phyloP scores from a whole-genome alignment of 2,329 filamentous ascomycete species.

The Ophiostoma montium region DNA sequence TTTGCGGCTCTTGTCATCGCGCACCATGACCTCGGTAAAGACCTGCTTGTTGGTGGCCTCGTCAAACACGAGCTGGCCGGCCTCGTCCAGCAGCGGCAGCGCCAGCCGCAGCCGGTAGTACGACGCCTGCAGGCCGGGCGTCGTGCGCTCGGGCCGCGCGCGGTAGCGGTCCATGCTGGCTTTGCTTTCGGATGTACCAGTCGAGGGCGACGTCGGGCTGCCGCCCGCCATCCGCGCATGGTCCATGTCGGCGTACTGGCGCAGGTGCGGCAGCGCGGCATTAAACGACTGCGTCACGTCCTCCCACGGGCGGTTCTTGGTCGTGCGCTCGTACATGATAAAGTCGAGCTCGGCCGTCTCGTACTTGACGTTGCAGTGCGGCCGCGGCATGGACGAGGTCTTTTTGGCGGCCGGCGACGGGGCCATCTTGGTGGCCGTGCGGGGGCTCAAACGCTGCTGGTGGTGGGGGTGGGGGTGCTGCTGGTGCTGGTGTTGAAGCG shows the following conservation, averaged over 20 bases:
- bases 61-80: conserved; percentile 14
- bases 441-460: not conserved
- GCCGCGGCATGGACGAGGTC: conserved; percentile 5
- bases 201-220: not conserved
- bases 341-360: conserved; percentile 15
- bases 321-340: conserved; percentile 16
- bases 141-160: conserved; percentile 14
- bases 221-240: not conserved
- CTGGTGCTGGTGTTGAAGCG: not conserved
- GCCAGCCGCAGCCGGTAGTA: conserved; percentile 16
- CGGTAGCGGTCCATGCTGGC: conserved; percentile 10
- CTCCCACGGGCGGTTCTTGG: conserved; percentile 14
- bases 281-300: conserved; percentile 14
- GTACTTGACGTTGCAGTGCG: conserved; percentile 16
- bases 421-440: conserved; percentile 5
- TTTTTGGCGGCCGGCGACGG: not conserved
- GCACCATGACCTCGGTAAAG: conserved; percentile 15
- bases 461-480: not conserved
- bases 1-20: conserved; percentile 15
- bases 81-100: conserved; percentile 13
- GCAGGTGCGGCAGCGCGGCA: conserved; percentile 13
- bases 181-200: not conserved
- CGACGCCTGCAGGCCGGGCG: conserved; percentile 14
- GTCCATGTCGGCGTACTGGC: conserved; percentile 13
- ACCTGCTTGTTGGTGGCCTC: conserved; percentile 12